phyloP scores from a whole-genome alignment of 768 basidiomycete genomes.

The Arthromyces matolae region DNA sequence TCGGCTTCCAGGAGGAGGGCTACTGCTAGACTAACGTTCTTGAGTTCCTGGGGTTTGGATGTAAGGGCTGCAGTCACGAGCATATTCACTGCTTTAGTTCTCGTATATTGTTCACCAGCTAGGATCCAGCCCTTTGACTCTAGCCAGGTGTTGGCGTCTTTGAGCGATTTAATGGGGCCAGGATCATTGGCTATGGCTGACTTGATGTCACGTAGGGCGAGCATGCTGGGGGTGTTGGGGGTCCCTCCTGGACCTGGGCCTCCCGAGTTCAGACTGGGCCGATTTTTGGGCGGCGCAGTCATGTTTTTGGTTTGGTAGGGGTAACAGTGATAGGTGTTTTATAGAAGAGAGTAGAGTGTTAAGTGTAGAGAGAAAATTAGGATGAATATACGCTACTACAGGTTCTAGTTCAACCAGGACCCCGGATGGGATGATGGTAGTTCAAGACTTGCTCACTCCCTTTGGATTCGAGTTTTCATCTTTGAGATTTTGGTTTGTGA shows the following conservation, averaged over 20 bases:
- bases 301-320: not conserved
- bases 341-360: not conserved
- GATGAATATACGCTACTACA: not conserved
- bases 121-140: not conserved
- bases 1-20: not conserved
- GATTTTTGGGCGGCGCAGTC: not conserved
- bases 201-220: too few relatives aligned
- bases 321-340: too few relatives aligned
- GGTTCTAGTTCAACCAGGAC: not conserved
- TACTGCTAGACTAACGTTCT: not conserved
- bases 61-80: not conserved
- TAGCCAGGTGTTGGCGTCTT: not conserved
- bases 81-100: not conserved
- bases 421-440: not conserved
- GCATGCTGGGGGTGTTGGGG: not conserved
- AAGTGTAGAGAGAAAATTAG: too few relatives aligned
- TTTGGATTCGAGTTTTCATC: too few relatives aligned
- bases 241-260: not conserved
- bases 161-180: not conserved
- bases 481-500: too few relatives aligned
- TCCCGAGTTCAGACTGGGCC: too few relatives aligned
- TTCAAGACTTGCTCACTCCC: too few relatives aligned
- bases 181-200: too few relatives aligned
- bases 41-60: not conserved
- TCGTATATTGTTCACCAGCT: not conserved